Evolutionary conservation across 805 yeast genomes (phyloP), one percentile per base, ranked within the genome.

Genomic region (Schizosaccharomyces cryophilus): DNA sequence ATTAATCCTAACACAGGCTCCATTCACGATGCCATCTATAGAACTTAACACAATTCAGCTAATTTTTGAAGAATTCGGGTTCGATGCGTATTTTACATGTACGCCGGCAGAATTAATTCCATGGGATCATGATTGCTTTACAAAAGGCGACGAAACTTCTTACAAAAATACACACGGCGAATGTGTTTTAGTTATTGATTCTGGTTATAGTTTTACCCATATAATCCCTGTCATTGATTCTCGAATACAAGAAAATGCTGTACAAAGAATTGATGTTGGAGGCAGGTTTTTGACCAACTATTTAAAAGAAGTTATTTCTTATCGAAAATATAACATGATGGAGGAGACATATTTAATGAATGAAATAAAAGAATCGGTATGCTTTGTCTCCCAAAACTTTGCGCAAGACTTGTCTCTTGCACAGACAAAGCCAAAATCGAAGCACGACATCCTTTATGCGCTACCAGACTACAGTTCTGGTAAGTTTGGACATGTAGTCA

Each of bases 41-140:
- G 85, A 94, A 45, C 81, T 81, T 65, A 85, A 85, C 69, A 84
- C 87, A 17, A 97, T 93, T 69, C 95, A 88, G 71, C 84, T 93
- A 0, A 78, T 93, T 0, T 90, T 94, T 72, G 99, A 93, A 70
- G 97, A 93, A 68, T 93, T 83, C 68, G 95, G 87, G 2, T 85
- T 93, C 67, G 76, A 76, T 15, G 78, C 80, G 40, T 77, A 85
- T 63, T 84, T 82, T 64, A 75, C 95, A 62, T 78, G 85, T 26
- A 79, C 85, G 0, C 76, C 73, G 0, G 68, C 65, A 11, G 61
- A 59, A 9, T 58, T 64, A 15, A 64, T 61, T 4, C 61, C 61
- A 38, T 65, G 63, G 59, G 62, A 62, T 45, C 62, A 64, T 51
- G 19, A 11, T 21, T 19, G 26, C 29, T 6, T 30, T 19, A 17